Conservation (phyloP, 1,284 basidiomycete species). For the Cutaneotrichosporon arboriforme region DNA sequence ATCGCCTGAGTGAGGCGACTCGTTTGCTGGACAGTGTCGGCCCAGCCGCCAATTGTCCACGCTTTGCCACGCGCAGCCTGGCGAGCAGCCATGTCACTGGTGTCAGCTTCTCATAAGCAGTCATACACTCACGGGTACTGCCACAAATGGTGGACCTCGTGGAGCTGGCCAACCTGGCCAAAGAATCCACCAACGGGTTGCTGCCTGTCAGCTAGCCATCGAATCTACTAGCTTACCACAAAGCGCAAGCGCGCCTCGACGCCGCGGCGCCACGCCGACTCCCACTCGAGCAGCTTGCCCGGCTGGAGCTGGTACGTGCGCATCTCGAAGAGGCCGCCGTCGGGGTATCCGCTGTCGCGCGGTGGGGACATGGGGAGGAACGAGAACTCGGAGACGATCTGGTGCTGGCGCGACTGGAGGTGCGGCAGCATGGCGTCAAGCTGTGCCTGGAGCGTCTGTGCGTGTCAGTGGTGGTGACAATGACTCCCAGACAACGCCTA, state of each 20-base stretch:
- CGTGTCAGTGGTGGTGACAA: constrained; percentile 6
- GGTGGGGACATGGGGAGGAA: constrained; percentile 87
- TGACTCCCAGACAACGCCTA: constrained; percentile 16
- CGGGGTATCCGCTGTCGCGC: constrained; percentile 51
- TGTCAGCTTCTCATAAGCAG: not conserved
- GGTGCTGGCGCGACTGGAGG: constrained; percentile 63
- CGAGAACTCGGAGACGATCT: constrained; percentile 86
- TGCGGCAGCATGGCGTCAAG: constrained; percentile 60
- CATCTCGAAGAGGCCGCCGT: constrained; percentile 87
- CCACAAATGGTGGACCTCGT: constrained; percentile 91
- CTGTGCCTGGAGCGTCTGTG: constrained; percentile 15
- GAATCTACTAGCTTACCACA: constrained; percentile 51
- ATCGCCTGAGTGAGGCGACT: constrained; percentile 42
- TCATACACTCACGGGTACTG: constrained; percentile 61
- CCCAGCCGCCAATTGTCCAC: constrained; percentile 90
- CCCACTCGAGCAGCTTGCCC: constrained; percentile 87
- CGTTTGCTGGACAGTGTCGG: constrained; percentile 70
- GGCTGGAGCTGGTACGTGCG: constrained; percentile 67
- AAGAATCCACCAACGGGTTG: constrained; percentile 91
- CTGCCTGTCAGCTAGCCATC: constrained; percentile 25
- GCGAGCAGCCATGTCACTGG: constrained; percentile 63
- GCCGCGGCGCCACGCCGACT: constrained; percentile 79
- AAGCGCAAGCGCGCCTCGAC: constrained; percentile 80
- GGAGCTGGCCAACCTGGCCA: constrained; percentile 80
- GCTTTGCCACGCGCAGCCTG: constrained; percentile 79